phyloP scores from a whole-genome alignment of 257 asterid species.

The Euphrasia confusa region DNA sequence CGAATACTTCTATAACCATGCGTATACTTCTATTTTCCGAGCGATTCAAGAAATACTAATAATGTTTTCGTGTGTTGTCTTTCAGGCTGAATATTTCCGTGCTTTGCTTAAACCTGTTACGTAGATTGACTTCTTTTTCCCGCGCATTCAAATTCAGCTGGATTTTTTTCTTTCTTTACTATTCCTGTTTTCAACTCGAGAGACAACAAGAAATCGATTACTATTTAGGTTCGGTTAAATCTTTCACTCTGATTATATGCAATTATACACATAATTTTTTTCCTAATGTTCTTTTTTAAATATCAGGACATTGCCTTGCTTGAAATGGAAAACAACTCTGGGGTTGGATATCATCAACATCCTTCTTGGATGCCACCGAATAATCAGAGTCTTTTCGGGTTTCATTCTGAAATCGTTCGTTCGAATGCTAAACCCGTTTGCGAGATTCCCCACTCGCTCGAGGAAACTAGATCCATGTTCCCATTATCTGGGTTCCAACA shows the following conservation, averaged over 20 bases:
- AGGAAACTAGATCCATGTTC: constrained; percentile 27
- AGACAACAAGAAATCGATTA: constrained; percentile 34
- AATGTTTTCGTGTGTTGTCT: constrained; percentile 16
- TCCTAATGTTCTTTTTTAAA: constrained; percentile 3
- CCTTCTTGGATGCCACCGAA: constrained; percentile 32
- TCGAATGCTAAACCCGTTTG: constrained; percentile 33
- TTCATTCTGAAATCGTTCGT: neutral
- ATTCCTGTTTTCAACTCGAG: constrained; percentile 41
- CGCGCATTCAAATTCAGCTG: constrained; percentile 54
- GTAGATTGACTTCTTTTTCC: constrained; percentile 50
- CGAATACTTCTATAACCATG: neutral
- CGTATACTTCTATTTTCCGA: too few species aligned
- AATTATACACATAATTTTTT: neutral
- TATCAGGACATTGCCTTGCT: constrained; percentile 48
- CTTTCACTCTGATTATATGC: neutral
- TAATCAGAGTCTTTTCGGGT: constrained; percentile 27
- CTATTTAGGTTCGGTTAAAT: constrained; percentile 26
- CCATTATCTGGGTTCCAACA: constrained; percentile 36
- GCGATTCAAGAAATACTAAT: constrained; percentile 23
- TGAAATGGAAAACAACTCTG: constrained; percentile 64
- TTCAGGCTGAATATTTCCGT: constrained; percentile 98
- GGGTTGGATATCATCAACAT: constrained; percentile 32
- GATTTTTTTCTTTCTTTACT: constrained; percentile 31
- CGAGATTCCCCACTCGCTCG: constrained; percentile 34
- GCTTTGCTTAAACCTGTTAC: constrained; percentile 92